Percentiles rank a stretch among this genome's conserved stretches.
Evolutionary conservation across 345 rosid genomes (phyloP).

Genomic region (Mallotus nudiflorus): DNA sequence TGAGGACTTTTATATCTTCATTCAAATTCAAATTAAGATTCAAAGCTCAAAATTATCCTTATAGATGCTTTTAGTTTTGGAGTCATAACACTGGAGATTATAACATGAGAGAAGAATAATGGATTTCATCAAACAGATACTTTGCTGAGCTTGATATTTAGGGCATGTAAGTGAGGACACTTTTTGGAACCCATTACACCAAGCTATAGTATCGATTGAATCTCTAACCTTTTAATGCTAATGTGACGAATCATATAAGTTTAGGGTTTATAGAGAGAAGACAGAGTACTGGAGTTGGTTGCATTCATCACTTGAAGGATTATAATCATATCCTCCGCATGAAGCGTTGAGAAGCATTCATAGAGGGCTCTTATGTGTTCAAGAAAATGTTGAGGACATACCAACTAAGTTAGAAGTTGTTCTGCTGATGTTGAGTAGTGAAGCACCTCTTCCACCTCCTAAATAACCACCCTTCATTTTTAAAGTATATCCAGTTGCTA

Average conservation of each 20-base stretch:
- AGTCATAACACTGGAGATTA: neutral
- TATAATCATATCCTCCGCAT: no score
- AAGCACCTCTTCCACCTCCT: no score
- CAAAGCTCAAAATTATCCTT: constrained; percentile 4
- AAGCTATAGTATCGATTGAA: neutral
- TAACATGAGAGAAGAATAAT: neutral
- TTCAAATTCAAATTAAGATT: no score
- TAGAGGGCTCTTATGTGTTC: constrained; percentile 13
- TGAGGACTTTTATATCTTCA: constrained; percentile 8
- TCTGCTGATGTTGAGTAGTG: no score
- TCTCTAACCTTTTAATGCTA: no score
- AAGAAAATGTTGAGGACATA: constrained; percentile 10
- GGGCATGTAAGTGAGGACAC: neutral
- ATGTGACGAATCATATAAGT: neutral
- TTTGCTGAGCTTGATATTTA: neutral
- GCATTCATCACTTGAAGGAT: neutral
- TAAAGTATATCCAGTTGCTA: no score
- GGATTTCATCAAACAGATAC: neutral
- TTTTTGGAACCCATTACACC: neutral
- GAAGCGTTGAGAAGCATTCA: constrained; percentile 19
- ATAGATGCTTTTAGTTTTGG: constrained; percentile 7
- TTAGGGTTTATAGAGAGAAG: no score
- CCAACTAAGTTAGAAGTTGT: no score
- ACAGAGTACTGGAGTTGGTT: no score
- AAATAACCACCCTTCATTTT: no score